phyloP scores from a whole-genome alignment of 192 early-diverging fungal species.

The Backusella luteola region DNA sequence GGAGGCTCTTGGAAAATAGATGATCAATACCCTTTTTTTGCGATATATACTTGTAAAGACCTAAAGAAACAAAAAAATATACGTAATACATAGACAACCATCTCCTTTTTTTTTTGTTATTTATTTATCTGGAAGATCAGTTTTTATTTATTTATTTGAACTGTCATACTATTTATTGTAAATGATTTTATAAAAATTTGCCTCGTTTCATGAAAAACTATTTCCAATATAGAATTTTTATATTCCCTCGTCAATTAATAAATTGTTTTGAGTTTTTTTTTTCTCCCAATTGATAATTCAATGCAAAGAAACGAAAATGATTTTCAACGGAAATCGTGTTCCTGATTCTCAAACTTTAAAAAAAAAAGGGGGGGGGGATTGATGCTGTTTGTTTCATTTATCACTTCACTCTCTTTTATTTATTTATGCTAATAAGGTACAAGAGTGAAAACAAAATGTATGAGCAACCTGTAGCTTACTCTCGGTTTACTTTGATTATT shows the following conservation, averaged over 20 bases:
- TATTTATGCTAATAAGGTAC: not conserved
- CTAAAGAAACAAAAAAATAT: not conserved
- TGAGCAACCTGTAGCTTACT: not conserved
- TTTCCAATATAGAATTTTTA: not conserved
- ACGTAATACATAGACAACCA: not conserved
- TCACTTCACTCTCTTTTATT: not conserved
- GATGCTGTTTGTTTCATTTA: not conserved
- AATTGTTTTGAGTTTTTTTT: not conserved
- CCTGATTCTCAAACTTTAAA: slow-evolving; percentile 3
- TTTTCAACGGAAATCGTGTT: not conserved
- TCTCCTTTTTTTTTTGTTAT: not conserved
- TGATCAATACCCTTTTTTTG: not conserved
- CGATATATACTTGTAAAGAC: not conserved
- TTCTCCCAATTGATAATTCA: not conserved
- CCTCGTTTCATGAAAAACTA: not conserved
- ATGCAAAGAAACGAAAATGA: not conserved
- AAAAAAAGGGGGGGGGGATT: not conserved
- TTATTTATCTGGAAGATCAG: not conserved
- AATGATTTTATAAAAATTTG: not conserved
- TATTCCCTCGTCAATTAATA: not conserved
- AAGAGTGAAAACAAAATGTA: not conserved
- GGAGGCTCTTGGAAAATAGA: slow-evolving; percentile 5
- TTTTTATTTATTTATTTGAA: not conserved
- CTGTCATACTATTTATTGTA: slow-evolving; percentile 1
- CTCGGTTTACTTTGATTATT: not conserved